Evolutionary conservation across 164 flowering plant genomes (phyloP), one percentile per base, ranked within the genome.

Genomic region (Tetracentron sinense): DNA sequence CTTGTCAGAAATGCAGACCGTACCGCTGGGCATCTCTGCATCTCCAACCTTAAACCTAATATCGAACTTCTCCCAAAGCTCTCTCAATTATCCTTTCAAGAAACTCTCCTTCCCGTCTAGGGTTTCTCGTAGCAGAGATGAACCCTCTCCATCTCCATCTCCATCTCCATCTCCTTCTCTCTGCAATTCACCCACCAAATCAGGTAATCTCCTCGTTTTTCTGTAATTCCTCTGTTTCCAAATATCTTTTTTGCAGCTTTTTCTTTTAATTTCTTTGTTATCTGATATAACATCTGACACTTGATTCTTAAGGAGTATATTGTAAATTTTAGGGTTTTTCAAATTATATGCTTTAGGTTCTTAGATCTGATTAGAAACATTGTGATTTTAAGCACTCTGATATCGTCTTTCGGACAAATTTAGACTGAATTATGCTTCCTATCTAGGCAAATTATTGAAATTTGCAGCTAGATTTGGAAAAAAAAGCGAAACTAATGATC

Each of bases 21-120:
- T 65, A 60, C 65, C 60, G 14, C 49, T 70, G 50, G 69, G 74
- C 31, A 64, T 70, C 51, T 64, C 69, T 56, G 58, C 62, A 21
- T 52, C 49, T 56, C 66, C 48, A 21, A 30, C 56, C 30, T 27
- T 44, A 8, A 58, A 57, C 26, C 21, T 22, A n/a, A n/a, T 44
- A 7, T 33, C 1, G 47, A 17, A 56, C 17, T 26, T 52, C 44
- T 20, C 47, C 44, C 47, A 28, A 27, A 30, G n/a, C 31, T 12
- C 6, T 59, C 48, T 51, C 44, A 3, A 23, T 22, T 25, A 29
- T 15, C 30, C 14, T 44, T 30, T 21, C 48, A 64, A 53, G 31
- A 64, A 54, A 21, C 51, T 51, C 21, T 44, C 65, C 12, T 23
- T 61, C 31, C 26, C 64, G 15, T 21, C 58, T 28, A 50, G 7